Evolutionary conservation across 2,329 filamentous ascomycete genomes (phyloP), one percentile per base, ranked within the genome.

Genomic region (Sarocladium kiliense): DNA sequence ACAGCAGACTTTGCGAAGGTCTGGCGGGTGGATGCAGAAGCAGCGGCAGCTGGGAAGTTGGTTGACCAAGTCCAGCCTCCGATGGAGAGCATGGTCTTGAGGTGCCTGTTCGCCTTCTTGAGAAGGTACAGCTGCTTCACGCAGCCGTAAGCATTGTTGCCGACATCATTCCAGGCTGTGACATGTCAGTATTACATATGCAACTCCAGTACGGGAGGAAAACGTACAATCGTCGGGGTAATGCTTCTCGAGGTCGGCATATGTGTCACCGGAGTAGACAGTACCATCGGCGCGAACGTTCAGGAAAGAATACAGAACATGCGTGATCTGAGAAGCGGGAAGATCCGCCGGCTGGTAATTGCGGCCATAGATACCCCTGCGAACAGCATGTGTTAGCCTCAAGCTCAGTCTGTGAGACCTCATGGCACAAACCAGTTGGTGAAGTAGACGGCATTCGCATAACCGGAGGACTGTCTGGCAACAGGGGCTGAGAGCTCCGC

Each of bases 41-140:
- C 83, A 10, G 86, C 83, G 0, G 86, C 85, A 1, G 75, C 74
- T 1, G 88, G 77, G 66, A 96, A 93, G 68, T 90, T 89, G 61
- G 79, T 74, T 2, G 88, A 91, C 70, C 89, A 94, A 0, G 88
- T 91, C 88, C 88, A 95, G 27, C 91, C 91, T 49, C 91, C 91
- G 60, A 96, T 90, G 49, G 84, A 89, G 3, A 96, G 78, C 21
- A 95, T 75, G 1, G 87, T 78, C 66, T 95, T 95, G 54, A 96
- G 69, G 47, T 89, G 81, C 16, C 90, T 85, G 68, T 96, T 86
- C 56, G 77, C 70, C 68, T 92, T 85, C 73, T 96, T 96, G 42
- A 91, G 75, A 7, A 89, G 72, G 66, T 82, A 90, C 1, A 96
- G 75, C 64, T 95, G 89, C 72, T 94, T 94, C 54, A 90, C 69